phyloP scores from a whole-genome alignment of 768 basidiomycete species.

The Pisolithus albus region DNA sequence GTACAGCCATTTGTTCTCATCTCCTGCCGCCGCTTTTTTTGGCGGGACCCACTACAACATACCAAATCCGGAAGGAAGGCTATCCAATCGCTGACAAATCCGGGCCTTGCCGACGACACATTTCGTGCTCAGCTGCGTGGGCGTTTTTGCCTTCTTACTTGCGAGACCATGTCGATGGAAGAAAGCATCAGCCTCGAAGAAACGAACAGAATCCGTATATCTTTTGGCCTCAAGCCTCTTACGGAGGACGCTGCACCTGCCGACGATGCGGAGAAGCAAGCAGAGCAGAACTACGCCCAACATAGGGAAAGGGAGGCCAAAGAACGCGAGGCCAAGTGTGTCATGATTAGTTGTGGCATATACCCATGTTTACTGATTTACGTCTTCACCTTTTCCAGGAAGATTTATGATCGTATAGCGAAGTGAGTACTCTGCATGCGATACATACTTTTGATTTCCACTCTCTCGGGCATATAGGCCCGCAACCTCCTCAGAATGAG shows the following conservation, averaged over 20 bases:
- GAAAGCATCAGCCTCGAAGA: conserved; percentile 88
- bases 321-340: conserved; percentile 73
- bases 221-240: conserved; percentile 88
- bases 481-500: neutral
- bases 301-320: conserved; percentile 62
- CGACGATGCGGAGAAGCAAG: conserved; percentile 73
- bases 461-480: conserved; percentile 15
- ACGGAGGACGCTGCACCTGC: conserved; percentile 69
- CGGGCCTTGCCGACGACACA: neutral
- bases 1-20: neutral
- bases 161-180: conserved; percentile 56
- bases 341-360: conserved; percentile 14
- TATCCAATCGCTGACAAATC: neutral
- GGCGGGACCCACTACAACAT: neutral
- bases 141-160: neutral
- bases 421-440: conserved; percentile 63
- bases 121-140: too few species aligned
- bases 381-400: conserved; percentile 37
- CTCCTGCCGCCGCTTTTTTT: neutral
- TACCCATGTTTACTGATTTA: conserved; percentile 13
- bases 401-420: conserved; percentile 67
- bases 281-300: conserved; percentile 81
- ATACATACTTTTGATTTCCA: conserved; percentile 43
- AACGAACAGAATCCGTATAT: conserved; percentile 93
- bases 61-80: neutral